phyloP scores from a whole-genome alignment of 139 green algal species.

The Chlorella vulgaris region DNA sequence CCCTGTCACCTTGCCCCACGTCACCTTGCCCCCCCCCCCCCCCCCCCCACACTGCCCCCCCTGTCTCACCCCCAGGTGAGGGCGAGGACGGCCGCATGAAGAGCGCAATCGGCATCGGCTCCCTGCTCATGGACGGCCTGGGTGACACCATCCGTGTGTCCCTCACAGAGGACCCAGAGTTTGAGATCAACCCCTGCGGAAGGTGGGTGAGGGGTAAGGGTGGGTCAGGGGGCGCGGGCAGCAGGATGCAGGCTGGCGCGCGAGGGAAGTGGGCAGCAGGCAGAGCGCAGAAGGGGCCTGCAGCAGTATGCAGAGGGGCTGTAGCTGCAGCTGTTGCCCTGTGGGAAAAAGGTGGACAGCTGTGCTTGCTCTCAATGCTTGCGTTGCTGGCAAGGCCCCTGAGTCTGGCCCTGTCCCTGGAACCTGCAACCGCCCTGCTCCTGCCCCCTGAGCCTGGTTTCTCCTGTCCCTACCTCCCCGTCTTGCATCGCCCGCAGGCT shows the following conservation, averaged over 20 bases:
- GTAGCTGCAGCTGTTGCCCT: no score
- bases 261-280: no score
- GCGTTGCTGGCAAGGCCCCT: no score
- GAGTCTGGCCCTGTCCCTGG: not conserved
- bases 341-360: no score
- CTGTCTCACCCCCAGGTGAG: constrained; percentile 71
- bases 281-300: no score
- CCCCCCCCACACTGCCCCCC: no score
- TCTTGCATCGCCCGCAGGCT: constrained; percentile 49
- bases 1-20: not conserved
- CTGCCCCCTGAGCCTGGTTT: no score
- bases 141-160: constrained; percentile 98
- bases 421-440: no score
- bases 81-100: constrained; percentile 99
- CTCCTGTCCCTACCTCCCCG: not conserved
- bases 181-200: constrained; percentile 95
- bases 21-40: not conserved
- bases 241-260: no score
- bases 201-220: constrained; percentile 3
- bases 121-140: constrained; percentile 97
- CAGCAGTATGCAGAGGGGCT: no score
- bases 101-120: constrained; percentile 96
- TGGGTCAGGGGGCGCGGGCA: not conserved
- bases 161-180: constrained; percentile 95
- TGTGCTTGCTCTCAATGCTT: no score